These are phyloP conservation scores for Phaeosphaeriaceae sp. DNA, from an alignment of 2,329 filamentous ascomycete genomes.

Conservation along the genomic window DNA sequence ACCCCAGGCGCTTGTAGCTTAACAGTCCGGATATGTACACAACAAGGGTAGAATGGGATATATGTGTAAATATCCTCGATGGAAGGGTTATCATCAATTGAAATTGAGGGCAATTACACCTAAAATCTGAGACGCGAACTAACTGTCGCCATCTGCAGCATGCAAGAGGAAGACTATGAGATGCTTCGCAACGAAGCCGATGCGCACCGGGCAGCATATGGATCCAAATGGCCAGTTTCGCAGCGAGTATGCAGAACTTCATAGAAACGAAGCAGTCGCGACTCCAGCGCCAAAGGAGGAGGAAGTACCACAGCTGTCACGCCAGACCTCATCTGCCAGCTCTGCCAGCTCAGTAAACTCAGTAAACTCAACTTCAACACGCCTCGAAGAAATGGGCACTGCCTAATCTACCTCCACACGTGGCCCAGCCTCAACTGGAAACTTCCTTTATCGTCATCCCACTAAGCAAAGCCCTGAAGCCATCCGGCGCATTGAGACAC, in stretches of 20 bases:
- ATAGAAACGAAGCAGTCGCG: slow-evolving; percentile 28
- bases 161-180: slow-evolving; percentile 41
- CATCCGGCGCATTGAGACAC: slow-evolving; percentile 74
- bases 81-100: too few species aligned
- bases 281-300: too few species aligned
- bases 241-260: slow-evolving; percentile 29
- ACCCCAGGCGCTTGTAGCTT: too few species aligned
- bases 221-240: slow-evolving; percentile 36
- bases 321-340: slow-evolving; percentile 29
- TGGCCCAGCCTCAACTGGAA: slow-evolving; percentile 21
- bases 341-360: too few species aligned
- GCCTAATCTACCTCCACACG: slow-evolving; percentile 22
- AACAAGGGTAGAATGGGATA: too few species aligned
- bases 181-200: slow-evolving; percentile 37
- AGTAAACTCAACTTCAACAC: slow-evolving; percentile 15
- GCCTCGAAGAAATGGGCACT: slow-evolving; percentile 41
- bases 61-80: too few species aligned
- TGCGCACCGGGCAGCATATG: slow-evolving; percentile 36
- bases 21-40: too few species aligned
- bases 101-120: too few species aligned
- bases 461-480: slow-evolving; percentile 71
- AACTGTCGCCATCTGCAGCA: slow-evolving; percentile 21
- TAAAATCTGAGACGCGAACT: too few species aligned
- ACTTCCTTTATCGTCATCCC: slow-evolving; percentile 38
- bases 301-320: too few species aligned